Evolutionary conservation across 2,329 filamentous ascomycete species (phyloP).

Genomic region (Dothideomycetes sp.): DNA sequence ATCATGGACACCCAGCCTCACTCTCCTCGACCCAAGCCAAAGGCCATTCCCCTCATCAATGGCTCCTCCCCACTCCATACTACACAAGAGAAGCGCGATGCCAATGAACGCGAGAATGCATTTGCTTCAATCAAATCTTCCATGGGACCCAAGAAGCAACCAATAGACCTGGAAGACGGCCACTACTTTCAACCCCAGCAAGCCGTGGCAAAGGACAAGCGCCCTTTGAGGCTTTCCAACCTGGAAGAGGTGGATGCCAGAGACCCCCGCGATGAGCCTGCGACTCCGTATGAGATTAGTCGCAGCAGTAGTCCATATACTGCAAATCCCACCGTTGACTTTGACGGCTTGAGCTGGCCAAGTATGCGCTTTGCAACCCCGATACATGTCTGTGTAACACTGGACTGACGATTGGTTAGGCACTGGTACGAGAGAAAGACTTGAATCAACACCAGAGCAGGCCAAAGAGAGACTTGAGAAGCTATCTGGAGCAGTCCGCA

Average conservation of each 20-base stretch:
- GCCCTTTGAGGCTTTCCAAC: slow-evolving; percentile 12
- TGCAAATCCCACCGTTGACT: slow-evolving; percentile 40
- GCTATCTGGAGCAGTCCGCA: slow-evolving; percentile 51
- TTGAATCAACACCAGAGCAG: slow-evolving; percentile 47
- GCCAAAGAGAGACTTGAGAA: slow-evolving; percentile 47
- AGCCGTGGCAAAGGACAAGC: slow-evolving; percentile 6
- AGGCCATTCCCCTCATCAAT: slow-evolving; percentile 45
- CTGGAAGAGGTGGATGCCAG: slow-evolving; percentile 40
- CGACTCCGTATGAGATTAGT: slow-evolving; percentile 44
- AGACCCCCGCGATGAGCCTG: slow-evolving; percentile 41
- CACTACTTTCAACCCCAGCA: slow-evolving; percentile 5
- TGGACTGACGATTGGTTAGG: slow-evolving; percentile 27
- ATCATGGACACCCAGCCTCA: slow-evolving; percentile 33
- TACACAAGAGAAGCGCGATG: slow-evolving; percentile 33
- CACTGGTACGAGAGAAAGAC: slow-evolving; percentile 51
- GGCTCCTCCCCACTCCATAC: slow-evolving; percentile 39
- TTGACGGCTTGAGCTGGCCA: slow-evolving; percentile 46
- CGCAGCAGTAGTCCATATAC: slow-evolving; percentile 36
- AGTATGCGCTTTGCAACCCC: slow-evolving; percentile 23
- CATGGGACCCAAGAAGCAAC: slow-evolving; percentile 36
- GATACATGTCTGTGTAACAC: not conserved
- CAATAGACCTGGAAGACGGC: slow-evolving; percentile 31
- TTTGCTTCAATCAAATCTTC: slow-evolving; percentile 49
- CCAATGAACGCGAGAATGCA: slow-evolving; percentile 44
- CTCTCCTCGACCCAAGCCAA: slow-evolving; percentile 28